A percentile compares a stretch with the other conserved stretches of the same genome.
phyloP scores from a whole-genome alignment of 202 grass and related monocot species.

The Setaria italica region DNA sequence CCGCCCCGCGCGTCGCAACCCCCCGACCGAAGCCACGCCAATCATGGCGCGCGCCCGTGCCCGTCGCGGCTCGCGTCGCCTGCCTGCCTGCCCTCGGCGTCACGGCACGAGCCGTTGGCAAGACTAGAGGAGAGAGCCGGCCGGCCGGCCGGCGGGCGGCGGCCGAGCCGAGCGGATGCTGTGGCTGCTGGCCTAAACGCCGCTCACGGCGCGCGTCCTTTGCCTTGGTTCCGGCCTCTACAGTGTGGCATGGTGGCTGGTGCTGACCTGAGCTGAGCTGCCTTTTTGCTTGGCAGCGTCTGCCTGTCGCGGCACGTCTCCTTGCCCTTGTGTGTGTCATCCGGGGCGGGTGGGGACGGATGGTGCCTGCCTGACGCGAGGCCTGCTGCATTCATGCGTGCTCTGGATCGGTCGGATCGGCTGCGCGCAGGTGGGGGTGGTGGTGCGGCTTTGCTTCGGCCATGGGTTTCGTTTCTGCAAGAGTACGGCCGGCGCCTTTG shows the following conservation, averaged over 20 bases:
- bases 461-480: slow-evolving; percentile 38
- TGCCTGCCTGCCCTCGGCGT: too few relatives aligned
- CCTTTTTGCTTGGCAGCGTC: slow-evolving; percentile 10
- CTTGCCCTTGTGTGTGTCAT: neutral
- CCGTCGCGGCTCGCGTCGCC: too few relatives aligned
- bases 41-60: slow-evolving; percentile 2
- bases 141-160: too few relatives aligned
- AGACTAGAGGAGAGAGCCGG: too few relatives aligned
- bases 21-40: neutral
- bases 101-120: too few relatives aligned
- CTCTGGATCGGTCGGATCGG: neutral
- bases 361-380: neutral
- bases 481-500: neutral
- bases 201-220: slow-evolving; percentile 5
- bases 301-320: slow-evolving; percentile 5
- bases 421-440: neutral
- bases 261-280: neutral
- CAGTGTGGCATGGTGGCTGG: too few relatives aligned
- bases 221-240: neutral
- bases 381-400: neutral
- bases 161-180: neutral
- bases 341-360: neutral
- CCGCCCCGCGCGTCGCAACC: neutral
- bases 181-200: neutral
- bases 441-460: slow-evolving; percentile 44